These are phyloP conservation scores for Lagenidium giganteum DNA, from an alignment of 352 stramenopile genomes.

Conservation along the genomic window DNA sequence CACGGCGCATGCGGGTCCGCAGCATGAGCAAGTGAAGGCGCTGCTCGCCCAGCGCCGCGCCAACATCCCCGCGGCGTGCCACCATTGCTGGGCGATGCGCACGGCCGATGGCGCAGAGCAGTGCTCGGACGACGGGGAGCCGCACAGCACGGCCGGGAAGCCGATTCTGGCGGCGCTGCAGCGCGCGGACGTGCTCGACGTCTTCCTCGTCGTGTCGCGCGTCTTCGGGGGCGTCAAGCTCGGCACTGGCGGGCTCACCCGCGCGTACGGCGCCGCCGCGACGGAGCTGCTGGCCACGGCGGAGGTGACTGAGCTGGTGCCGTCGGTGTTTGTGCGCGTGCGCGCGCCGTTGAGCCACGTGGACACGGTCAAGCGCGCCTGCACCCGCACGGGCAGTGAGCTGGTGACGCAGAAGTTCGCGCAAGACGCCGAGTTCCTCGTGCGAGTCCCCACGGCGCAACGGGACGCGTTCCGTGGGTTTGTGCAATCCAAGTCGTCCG, in stretches of 20 bases:
- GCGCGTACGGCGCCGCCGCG: constrained; percentile 60
- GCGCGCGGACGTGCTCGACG: constrained; percentile 55
- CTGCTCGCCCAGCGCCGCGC: constrained; percentile 36
- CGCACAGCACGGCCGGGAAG: constrained; percentile 61
- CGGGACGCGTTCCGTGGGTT: constrained; percentile 25
- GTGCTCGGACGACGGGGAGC: constrained; percentile 74
- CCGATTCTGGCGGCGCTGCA: constrained; percentile 60
- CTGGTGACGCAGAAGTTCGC: constrained; percentile 34
- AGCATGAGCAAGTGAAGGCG: constrained; percentile 32
- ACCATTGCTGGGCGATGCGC: constrained; percentile 74
- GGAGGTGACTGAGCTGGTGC: constrained; percentile 47
- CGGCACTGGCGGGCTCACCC: constrained; percentile 63
- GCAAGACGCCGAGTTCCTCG: constrained; percentile 27
- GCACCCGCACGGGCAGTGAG: constrained; percentile 31
- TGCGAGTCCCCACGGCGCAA: constrained; percentile 33
- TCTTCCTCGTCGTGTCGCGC: constrained; percentile 66
- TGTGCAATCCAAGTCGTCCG: constrained; percentile 42
- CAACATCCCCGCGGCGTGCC: constrained; percentile 49
- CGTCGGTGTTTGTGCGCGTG: constrained; percentile 29
- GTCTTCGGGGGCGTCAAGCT: constrained; percentile 76
- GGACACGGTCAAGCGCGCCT: constrained; percentile 43
- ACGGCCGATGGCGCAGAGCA: constrained; percentile 42
- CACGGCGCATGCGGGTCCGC: background rate
- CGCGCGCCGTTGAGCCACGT: constrained; percentile 26
- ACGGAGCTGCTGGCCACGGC: constrained; percentile 46